Evolutionary conservation across 768 basidiomycete species (phyloP), one percentile per base, ranked within the genome.

Genomic region (Termitomyces sp.): DNA sequence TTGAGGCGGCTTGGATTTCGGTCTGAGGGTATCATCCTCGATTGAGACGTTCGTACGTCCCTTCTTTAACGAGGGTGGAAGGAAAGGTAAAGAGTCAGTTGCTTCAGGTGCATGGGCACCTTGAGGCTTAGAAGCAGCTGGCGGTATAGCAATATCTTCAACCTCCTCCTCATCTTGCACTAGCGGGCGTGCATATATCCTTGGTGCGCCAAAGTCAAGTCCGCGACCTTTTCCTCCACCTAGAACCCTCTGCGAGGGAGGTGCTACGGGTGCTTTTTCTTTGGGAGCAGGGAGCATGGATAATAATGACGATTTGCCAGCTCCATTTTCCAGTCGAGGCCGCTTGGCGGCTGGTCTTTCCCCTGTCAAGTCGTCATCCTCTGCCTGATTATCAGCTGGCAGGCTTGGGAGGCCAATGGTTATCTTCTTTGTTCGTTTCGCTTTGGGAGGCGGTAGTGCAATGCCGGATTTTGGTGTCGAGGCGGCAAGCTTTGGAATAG

Each of bases 241-340:
- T 5, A 92, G 77, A 15, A 89, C 79, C 33, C 86, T 78, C 61
- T 82, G 79, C 6, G 78, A 70, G 31, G 72, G 68, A 51, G 74
- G 68, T 27, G 69, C 66, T n/a, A 77, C 68, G 11, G 82, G 77
- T 24, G 72, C 67, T 56, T 76, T 74, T 68, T 81, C 81, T 71
- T 86, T 90, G 6, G 91, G 91, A 0, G 85, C 81, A 36, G 91
- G 91, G 12, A 93, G 77, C 86, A 91, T 90, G 9, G 81, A 80
- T 34, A 92, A 66, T 50, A 93, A 68, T 2, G 84, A 81, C 0
- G 90, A 92, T 13, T 69, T 68, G 11, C 89, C 89, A 30, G 83
- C 83, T 8, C 86, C 83, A 22, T 78, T 60, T 36, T 79, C 77
- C 41, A 82, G 62, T 27, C 82, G 78, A 18, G 78, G 74, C 59